Percentiles rank a stretch among this genome's conserved stretches.
Conservation (phyloP, 2,329 filamentous ascomycete genomes). For the Emmonsiellopsis sp. region DNA sequence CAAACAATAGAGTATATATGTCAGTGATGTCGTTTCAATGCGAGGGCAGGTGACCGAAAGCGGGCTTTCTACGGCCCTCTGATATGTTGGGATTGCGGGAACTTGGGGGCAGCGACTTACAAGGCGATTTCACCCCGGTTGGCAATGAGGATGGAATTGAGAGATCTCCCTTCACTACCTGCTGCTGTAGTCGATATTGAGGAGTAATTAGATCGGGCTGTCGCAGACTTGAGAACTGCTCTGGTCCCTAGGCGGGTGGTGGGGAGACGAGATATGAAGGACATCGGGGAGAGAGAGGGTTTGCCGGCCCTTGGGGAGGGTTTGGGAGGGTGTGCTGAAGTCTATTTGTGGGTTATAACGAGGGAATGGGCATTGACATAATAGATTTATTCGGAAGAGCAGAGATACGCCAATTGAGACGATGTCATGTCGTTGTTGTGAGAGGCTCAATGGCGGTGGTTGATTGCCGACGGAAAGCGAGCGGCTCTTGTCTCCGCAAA, state of each 20-base stretch:
- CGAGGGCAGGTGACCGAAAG: no score
- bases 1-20: background rate
- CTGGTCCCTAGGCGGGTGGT: slow-evolving; percentile 10
- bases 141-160: slow-evolving; percentile 80
- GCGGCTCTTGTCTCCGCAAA: background rate
- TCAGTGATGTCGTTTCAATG: background rate
- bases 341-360: background rate
- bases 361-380: background rate
- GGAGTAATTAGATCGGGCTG: no score
- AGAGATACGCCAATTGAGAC: no score
- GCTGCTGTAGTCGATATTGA: background rate
- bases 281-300: slow-evolving; percentile 1
- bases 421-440: no score
- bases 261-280: slow-evolving; percentile 11
- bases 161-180: slow-evolving; percentile 24
- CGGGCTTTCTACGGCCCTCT: no score
- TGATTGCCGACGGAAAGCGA: slow-evolving; percentile 10
- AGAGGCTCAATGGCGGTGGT: background rate
- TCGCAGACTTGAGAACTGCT: slow-evolving; percentile 9
- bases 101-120: slow-evolving; percentile 24
- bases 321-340: no score
- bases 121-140: slow-evolving; percentile 96
- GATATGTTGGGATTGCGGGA: no score
- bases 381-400: no score
- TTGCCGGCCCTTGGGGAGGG: no score